Evolutionary conservation across 148 eudicot genomes (phyloP), one percentile per base, ranked within the genome.

Genomic region (Beta vulgaris): DNA sequence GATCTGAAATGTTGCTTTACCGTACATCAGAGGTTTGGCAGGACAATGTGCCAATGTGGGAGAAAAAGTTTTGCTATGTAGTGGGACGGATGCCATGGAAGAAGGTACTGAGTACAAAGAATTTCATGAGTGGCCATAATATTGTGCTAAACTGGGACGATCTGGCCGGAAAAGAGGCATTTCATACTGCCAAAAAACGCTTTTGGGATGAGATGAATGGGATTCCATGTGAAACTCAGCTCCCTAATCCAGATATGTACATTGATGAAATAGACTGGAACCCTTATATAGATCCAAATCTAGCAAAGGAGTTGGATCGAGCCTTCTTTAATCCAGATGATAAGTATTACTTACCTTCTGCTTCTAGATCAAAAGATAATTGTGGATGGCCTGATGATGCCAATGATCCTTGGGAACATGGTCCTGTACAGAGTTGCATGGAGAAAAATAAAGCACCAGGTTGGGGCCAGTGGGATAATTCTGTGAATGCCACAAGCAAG

Each of bases 21-120:
- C 58, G 16, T 65, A 28, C 15, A 35, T 35, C 78, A 87, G 93
- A 80, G 75, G 81, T 63, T 69, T 88, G 88, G 87, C 84, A 87
- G 71, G 87, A 80, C 76, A 85, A 77, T 78, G 85, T 87, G 42
- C 92, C 90, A 37, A 78, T 84, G 58, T 91, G 96, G 98, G 98
- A 93, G 81, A 86, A 83, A 60, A 86, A 88, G 67, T 91, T 89
- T 74, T 87, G 93, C 87, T 77, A 72, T 72, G 67, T 72, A 58
- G 83, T 83, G 32, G 93, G 98, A 58, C 74, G 74, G 74, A 77
- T 93, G 79, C 82, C 91, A 67, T 91, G 98, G 93, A 81, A 82
- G 73, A 89, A 82, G 75, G 90, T 91, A 55, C 46, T 89, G 69
- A 79, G 83, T 69, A 89, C 90, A 7, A 91, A 79, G 63, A 83